Conservation (phyloP, 2,329 filamentous ascomycete species). For the Ophiosphaerella narmari region DNA sequence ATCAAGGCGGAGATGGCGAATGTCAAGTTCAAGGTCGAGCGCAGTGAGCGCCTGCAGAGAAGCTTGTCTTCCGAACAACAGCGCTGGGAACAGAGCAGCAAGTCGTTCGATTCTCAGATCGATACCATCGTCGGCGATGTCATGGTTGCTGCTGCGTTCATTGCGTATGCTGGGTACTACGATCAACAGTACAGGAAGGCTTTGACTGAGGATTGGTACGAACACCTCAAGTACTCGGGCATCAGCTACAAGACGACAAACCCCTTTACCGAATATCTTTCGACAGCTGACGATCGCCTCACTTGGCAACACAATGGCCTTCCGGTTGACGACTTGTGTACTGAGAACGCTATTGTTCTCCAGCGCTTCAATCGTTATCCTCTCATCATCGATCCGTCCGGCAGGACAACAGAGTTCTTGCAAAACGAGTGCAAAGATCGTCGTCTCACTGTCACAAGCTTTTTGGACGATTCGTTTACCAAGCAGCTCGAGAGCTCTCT, state of each 20-base stretch:
- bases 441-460: conserved; percentile 94
- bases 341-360: conserved; percentile 95
- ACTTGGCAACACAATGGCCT: conserved; percentile 93
- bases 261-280: conserved; percentile 93
- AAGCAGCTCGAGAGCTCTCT: conserved; percentile 97
- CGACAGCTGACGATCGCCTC: conserved; percentile 91
- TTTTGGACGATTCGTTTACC: conserved; percentile 95
- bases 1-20: conserved; percentile 97
- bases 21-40: conserved; percentile 97
- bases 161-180: conserved; percentile 95
- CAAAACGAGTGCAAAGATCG: conserved; percentile 93
- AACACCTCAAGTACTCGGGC: conserved; percentile 90
- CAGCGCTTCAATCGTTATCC: conserved; percentile 99
- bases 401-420: conserved; percentile 90
- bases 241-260: conserved; percentile 93
- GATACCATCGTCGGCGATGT: conserved; percentile 95
- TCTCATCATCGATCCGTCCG: conserved; percentile 96
- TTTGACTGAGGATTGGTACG: conserved; percentile 97
- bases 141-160: conserved; percentile 92
- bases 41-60: conserved; percentile 90
- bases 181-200: conserved; percentile 97
- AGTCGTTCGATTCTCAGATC: conserved; percentile 97
- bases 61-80: conserved; percentile 91
- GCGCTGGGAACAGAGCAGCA: conserved; percentile 96
- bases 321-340: conserved; percentile 96